These are phyloP conservation scores for Silene conica DNA, from an alignment of 148 eudicot species.

Conservation along the genomic window DNA sequence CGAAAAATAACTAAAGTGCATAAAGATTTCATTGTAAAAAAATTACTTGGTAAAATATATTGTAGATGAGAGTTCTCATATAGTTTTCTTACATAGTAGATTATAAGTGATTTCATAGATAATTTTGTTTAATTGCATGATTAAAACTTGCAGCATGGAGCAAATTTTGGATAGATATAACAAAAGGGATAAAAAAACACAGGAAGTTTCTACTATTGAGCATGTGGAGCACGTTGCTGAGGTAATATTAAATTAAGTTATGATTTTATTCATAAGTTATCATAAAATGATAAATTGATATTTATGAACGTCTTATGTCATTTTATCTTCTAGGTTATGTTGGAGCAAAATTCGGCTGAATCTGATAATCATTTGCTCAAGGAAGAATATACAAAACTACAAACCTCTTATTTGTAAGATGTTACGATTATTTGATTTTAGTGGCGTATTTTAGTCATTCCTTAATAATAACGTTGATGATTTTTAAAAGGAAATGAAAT, in stretches of 20 bases:
- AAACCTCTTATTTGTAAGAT: background rate
- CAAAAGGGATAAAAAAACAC: conserved; percentile 21
- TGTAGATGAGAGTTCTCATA: no score
- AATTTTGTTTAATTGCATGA: background rate
- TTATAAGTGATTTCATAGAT: no score
- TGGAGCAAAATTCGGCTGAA: conserved; percentile 21
- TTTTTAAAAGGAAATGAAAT: no score
- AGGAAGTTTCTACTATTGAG: conserved; percentile 31
- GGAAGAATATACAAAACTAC: conserved; percentile 39
- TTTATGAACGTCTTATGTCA: background rate
- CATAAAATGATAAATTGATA: background rate
- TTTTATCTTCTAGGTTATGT: conserved; percentile 4
- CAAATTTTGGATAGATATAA: conserved; percentile 42
- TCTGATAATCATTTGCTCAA: conserved; percentile 31
- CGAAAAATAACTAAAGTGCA: no score
- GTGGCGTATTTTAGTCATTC: background rate
- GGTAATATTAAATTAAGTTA: conserved; percentile 18
- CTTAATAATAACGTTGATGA: no score
- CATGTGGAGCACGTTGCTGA: conserved; percentile 31
- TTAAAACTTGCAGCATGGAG: conserved; percentile 41
- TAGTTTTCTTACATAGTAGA: no score
- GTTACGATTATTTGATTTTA: background rate
- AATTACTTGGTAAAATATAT: no score
- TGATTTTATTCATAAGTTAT: background rate
- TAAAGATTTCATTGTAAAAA: no score